phyloP scores from a whole-genome alignment of 2,329 filamentous ascomycete species.

The Fusarium keratoplasticum region DNA sequence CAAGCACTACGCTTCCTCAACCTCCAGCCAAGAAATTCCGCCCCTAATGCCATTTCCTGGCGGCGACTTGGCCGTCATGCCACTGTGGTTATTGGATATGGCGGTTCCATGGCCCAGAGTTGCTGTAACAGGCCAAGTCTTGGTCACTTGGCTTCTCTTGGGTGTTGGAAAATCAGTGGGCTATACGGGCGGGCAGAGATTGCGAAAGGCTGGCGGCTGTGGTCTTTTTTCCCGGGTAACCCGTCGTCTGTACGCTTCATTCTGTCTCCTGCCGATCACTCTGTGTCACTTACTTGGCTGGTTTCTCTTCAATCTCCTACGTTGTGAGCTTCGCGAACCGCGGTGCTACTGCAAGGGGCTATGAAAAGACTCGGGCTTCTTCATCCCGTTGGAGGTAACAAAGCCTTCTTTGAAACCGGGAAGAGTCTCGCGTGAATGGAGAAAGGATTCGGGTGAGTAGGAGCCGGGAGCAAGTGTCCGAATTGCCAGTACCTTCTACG shows the following conservation, averaged over 20 bases:
- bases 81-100: neutral
- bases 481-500: neutral
- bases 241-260: neutral
- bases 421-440: neutral
- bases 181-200: neutral
- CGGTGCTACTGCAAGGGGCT: neutral
- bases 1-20: slow-evolving; percentile 28
- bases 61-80: neutral
- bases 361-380: neutral
- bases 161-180: slow-evolving; percentile 1
- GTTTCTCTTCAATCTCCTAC: neutral
- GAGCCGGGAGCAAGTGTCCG: neutral
- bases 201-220: neutral
- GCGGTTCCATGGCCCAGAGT: slow-evolving; percentile 4
- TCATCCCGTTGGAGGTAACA: neutral
- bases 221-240: neutral
- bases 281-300: neutral
- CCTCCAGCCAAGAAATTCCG: slow-evolving; percentile 14
- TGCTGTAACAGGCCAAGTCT: slow-evolving; percentile 18
- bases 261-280: neutral
- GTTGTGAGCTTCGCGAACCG: neutral
- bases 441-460: neutral
- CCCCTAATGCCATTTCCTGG: slow-evolving; percentile 12
- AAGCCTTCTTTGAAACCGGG: neutral
- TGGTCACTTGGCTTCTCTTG: slow-evolving; percentile 22